Evolutionary conservation across 108 stramenopile species (phyloP), one percentile per base, ranked within the genome.

Genomic region (Cyclostephanos invisitatus): DNA sequence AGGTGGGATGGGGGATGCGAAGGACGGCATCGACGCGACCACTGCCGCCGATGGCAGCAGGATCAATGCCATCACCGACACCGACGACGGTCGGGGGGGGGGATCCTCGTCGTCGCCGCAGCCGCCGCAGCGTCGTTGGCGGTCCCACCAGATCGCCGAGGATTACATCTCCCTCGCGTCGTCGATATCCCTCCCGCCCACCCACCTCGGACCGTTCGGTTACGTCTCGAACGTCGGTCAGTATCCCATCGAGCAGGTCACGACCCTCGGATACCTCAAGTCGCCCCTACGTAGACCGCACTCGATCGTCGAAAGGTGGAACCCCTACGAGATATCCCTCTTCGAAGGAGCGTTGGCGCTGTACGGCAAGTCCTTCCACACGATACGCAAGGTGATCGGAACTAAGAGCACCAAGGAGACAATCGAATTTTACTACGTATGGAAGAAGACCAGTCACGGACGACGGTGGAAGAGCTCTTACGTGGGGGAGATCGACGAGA

Each of bases 361-460:
- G 18, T 77, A 91, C 56, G 97, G 97, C 18, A 98, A 98, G 62
- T 53, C 83, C 10, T 96, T 96, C 67, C 84, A 94, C 63, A 21
- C 60, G 22, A 67, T 96, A 8, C 78, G 84, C 53, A 82, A 86
- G 64, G 35, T 73, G 40, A 70, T 61, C 60, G 83, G 96, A 1
- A 78, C 78, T 32, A 99, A 99, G 72, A 77, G 68, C 37, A 89
- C 88, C 0, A 80, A 90, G 44, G 96, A 99, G 49, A 78, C 95
- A 14, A 83, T 98, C 22, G 97, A 96, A 70, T 98, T 99, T 74
- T 99, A 99, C 76, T 98, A 98, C 72, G 78, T 96, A 46, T 98
- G 97, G 97, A 99, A 98, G 75, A 98, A 96, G 82, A 98, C 95
- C 32, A 70, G 72, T 48, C 46, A 47, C 54, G 57, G 57, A 7